These are phyloP conservation scores for Talaromyces funiculosus DNA, from an alignment of 2,329 filamentous ascomycete species.

Conservation along the genomic window DNA sequence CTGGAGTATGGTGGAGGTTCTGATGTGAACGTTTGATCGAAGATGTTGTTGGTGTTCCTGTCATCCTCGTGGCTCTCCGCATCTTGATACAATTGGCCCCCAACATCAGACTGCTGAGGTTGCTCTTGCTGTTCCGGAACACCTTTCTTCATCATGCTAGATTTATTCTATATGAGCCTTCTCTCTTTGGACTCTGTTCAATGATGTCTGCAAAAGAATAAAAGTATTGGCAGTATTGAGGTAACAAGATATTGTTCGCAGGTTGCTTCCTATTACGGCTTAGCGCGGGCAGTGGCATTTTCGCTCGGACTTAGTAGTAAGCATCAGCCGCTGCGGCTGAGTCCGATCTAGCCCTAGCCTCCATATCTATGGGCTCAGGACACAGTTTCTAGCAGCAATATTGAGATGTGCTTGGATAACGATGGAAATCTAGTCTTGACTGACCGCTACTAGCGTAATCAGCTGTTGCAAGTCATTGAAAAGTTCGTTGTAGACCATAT, in stretches of 20 bases:
- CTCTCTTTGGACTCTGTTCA: background rate
- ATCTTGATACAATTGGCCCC: background rate
- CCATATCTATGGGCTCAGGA: background rate
- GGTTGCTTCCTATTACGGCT: conserved; percentile 1
- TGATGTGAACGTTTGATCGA: conserved; percentile 10
- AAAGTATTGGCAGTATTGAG: background rate
- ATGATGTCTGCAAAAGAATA: background rate
- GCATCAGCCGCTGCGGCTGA: background rate
- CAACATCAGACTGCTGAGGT: background rate
- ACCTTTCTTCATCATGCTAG: background rate
- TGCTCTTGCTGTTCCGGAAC: background rate
- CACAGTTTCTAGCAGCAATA: too few species aligned
- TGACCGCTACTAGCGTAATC: too few species aligned
- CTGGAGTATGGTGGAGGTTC: conserved; percentile 17
- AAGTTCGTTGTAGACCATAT: too few species aligned
- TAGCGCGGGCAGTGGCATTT: background rate
- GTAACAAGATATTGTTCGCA: conserved; percentile 7
- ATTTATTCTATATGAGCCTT: background rate
- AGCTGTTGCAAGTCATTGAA: too few species aligned
- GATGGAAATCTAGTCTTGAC: too few species aligned
- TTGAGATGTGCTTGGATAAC: too few species aligned
- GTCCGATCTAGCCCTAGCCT: background rate
- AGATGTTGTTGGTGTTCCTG: conserved; percentile 3
- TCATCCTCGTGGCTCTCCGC: background rate
- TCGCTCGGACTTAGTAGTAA: background rate